Percentiles rank a stretch among this genome's conserved stretches.
Evolutionary conservation across 2,329 filamentous ascomycete genomes (phyloP).

Genomic region (Colletotrichum cereale): DNA sequence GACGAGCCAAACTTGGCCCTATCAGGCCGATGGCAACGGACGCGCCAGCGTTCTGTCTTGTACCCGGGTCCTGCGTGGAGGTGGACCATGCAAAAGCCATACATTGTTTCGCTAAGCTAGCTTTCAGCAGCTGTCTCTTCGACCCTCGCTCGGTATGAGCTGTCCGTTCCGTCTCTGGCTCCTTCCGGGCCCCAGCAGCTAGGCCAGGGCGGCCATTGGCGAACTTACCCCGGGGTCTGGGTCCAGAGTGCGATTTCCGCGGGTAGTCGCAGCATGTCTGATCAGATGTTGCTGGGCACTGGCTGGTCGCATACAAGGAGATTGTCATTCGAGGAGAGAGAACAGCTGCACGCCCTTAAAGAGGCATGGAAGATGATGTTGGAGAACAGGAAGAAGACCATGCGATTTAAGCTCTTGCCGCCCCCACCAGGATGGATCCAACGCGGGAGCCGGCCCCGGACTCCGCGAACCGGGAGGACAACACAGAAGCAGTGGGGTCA

Average conservation of each 20-base stretch:
- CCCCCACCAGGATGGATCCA: background rate
- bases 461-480: background rate
- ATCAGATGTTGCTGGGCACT: slow-evolving; percentile 41
- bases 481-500: background rate
- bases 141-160: background rate
- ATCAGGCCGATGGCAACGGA: background rate
- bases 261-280: background rate
- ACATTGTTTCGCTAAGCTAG: background rate
- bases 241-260: too few species aligned
- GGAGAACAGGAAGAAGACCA: background rate
- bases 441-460: too few species aligned
- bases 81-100: background rate
- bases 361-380: slow-evolving; percentile 53
- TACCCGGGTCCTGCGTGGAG: background rate
- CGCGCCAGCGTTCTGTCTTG: background rate
- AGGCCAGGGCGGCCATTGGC: background rate
- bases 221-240: background rate
- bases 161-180: background rate
- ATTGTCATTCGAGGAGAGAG: slow-evolving; percentile 64
- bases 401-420: background rate
- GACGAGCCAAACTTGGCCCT: background rate
- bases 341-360: slow-evolving; percentile 62
- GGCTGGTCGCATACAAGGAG: slow-evolving; percentile 64
- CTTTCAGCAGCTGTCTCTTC: background rate
- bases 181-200: background rate